Base-by-base conservation (phyloP, 176 grass and related monocot species). In the Elymus sibiricus region DNA sequence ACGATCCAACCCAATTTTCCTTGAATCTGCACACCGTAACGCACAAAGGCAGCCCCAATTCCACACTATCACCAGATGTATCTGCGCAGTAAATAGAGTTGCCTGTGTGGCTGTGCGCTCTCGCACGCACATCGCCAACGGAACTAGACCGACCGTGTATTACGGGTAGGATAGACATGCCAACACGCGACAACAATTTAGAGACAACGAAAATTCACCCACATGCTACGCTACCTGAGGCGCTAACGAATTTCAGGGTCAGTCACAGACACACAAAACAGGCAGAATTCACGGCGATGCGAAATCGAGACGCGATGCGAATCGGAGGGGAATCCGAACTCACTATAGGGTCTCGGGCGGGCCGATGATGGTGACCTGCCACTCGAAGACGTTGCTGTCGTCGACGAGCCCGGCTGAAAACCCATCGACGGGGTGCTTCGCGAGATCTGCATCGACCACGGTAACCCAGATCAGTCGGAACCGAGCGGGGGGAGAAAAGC, bases 291-390 rank as follows among this genome's bases (percentile, higher is more conserved):
- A 53, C 13, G 35, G 10, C 24, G 38, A 83, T 29, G 55, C 76
- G 63, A 46, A 42, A 80, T 26, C 67, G 35, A 82, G 86, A 27
- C 10, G 38, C 35, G 77, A 62, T 34, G 14, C 8, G 9, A 74
- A 63, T 49, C 53, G 53, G 34, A 62, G 73, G 35, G 38, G 77
- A 81, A 87, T 79, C 69, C 78, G 11, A 28, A 91, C 95, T 95
- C 95, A 98, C 95, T 98, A 98, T 11, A 98, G 87, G 59, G 95
- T 98, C 8, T 98, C 95, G 1, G 93, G 95, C 64, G 95, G 95
- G 29, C 95, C 95, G 87, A 98, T 98, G 89, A 98, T 93, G 84
- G 91, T 98, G 88, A 95, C 95, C 85, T 97, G 91, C 95, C 95
- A 97, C 81, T 92, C 90, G 76, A 97, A 97, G 11, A 97, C 80